Base-by-base conservation (phyloP, 352 stramenopile genomes). In the Pythium sp. region DNA sequence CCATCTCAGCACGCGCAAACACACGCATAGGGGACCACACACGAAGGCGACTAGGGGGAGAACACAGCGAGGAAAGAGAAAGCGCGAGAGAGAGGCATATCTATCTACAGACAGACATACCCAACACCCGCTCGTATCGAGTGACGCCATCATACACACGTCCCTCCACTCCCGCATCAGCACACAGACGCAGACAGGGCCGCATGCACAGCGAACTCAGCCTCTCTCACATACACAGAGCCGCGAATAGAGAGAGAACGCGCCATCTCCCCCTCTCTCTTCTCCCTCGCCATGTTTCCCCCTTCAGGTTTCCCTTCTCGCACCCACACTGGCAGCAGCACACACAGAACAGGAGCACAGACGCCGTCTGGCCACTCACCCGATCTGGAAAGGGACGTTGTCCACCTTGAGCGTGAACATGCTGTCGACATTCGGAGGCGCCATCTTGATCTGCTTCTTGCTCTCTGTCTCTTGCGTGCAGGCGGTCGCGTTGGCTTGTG, bases 391-490 rank as follows among this genome's bases (percentile, higher is more conserved):
- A 15, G 86, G 82, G 57, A 96, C 86, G 73, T 96, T 96, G 81
- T 96, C 89, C 73, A 95, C 85, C 79, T 95, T 94, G 68, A 94
- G 87, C 58, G 86, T 93, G 74, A 87, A 81, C 87, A 94, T 94
- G 72, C 68, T 82, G 68, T 93, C 83, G 66, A 94, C 82, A 73
- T 92, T 85, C 8, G 87, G 86, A 66, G 87, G 84, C 72, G 82
- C 79, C 82, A 91, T 92, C 49, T 65, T 58, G 26, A 18, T 65
- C 14, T 43, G 36, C 43, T 51, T 53, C 5, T 49, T n/a, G 15
- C 32, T 41, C 58, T 63, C 49, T 32, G 9, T 15, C 11, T 43
- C 36, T n/a, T 47, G 12, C 38, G n/a, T 49, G 41, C 41, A 22
- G 41, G 41, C 41, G 15, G 41, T 5, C 15, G 41, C 41, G n/a